A percentile compares a stretch with the other conserved stretches of the same genome.
Conservation (phyloP, 352 stramenopile genomes). For the Thalassiosira ordinaria region DNA sequence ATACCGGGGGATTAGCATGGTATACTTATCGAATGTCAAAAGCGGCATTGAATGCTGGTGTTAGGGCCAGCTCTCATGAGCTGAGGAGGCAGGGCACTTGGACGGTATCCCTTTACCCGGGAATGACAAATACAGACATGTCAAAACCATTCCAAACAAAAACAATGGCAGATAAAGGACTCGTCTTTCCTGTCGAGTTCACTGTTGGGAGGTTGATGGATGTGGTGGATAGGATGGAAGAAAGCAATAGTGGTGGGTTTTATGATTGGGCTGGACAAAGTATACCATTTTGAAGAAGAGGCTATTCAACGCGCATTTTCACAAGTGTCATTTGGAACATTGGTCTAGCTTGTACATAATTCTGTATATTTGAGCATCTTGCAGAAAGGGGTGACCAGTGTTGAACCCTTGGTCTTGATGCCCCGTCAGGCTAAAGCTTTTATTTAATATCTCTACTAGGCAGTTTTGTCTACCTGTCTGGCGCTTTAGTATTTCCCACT, state of each 20-base stretch:
- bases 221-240: slow-evolving; percentile 82
- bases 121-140: slow-evolving; percentile 88
- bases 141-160: slow-evolving; percentile 86
- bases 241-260: slow-evolving; percentile 82
- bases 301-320: no score
- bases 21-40: slow-evolving; percentile 89
- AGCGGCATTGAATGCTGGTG: slow-evolving; percentile 86
- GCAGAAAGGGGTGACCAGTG: no score
- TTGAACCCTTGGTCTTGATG: no score
- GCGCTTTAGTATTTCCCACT: no score
- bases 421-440: no score
- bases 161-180: slow-evolving; percentile 68
- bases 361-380: no score
- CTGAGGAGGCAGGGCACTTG: slow-evolving; percentile 77
- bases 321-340: no score
- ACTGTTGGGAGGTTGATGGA: slow-evolving; percentile 81
- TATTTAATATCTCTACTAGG: no score
- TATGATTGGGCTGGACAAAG: slow-evolving; percentile 85
- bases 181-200: slow-evolving; percentile 86
- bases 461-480: no score
- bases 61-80: slow-evolving; percentile 84
- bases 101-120: slow-evolving; percentile 86
- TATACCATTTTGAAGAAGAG: slow-evolving; percentile 80
- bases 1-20: slow-evolving; percentile 86
- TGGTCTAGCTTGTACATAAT: no score